Evolutionary conservation across 495 filamentous ascomycete genomes (phyloP).

Genomic region (Aspergillus panamensis): DNA sequence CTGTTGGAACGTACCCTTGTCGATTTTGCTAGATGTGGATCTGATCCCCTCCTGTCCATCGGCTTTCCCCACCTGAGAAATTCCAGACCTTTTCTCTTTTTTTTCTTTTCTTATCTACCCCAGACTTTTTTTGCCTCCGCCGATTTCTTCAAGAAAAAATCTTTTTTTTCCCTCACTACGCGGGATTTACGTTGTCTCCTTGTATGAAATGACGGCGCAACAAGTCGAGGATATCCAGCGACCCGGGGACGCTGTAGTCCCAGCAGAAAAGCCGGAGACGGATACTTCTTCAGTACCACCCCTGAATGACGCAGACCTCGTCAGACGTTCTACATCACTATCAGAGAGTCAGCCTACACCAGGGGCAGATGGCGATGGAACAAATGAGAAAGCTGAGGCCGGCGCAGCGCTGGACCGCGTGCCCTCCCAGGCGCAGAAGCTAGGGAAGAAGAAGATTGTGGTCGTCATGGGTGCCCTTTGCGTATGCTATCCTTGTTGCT

Average conservation of each 20-base stretch:
- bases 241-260: not conserved
- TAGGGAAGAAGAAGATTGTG: slow-evolving; percentile 48
- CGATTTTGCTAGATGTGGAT: not conserved
- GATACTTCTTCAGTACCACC: slow-evolving; percentile 7
- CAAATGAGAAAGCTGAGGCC: slow-evolving; percentile 21
- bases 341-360: not conserved
- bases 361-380: slow-evolving; percentile 17
- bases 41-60: slow-evolving; percentile 2
- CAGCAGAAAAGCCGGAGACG: slow-evolving; percentile 13
- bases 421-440: slow-evolving; percentile 39
- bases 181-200: not conserved
- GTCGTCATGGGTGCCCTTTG: slow-evolving; percentile 51
- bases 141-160: not conserved
- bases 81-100: not conserved
- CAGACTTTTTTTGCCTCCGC: not conserved
- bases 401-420: slow-evolving; percentile 33
- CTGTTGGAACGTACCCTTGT: not conserved
- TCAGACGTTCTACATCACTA: not conserved
- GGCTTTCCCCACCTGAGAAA: slow-evolving; percentile 13
- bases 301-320: slow-evolving; percentile 4
- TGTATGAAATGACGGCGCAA: slow-evolving; percentile 13
- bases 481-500: slow-evolving; percentile 29
- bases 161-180: not conserved
- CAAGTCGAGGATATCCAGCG: slow-evolving; percentile 3
- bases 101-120: not conserved